phyloP scores from a whole-genome alignment of 1,284 basidiomycete species.

The Microbotryum intermedium region DNA sequence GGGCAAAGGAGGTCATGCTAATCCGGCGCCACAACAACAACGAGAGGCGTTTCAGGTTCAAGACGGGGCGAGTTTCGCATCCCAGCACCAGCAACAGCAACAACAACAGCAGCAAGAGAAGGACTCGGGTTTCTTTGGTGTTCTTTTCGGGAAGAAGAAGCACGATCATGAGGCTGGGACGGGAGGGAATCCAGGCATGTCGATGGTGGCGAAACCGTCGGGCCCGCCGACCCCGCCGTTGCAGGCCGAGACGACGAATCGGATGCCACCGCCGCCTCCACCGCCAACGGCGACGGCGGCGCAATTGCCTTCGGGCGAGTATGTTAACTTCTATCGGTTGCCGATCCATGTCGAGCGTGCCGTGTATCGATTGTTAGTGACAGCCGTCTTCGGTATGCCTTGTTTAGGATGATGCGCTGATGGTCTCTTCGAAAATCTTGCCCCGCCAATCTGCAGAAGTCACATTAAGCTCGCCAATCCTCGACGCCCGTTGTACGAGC shows the following conservation, averaged over 20 bases:
- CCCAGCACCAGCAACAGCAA: background rate
- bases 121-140: constrained; percentile 66
- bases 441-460: background rate
- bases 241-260: constrained; percentile 2
- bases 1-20: constrained; percentile 1
- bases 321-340: constrained; percentile 65
- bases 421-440: no score
- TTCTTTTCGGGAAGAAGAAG: constrained; percentile 75
- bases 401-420: no score
- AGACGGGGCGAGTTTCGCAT: constrained; percentile 2
- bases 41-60: no score
- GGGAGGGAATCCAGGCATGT: background rate
- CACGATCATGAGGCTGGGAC: constrained; percentile 50
- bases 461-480: constrained; percentile 99
- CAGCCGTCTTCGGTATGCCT: background rate
- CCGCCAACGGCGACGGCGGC: constrained; percentile 35
- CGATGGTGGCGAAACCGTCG: background rate
- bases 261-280: constrained; percentile 56
- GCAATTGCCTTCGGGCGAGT: constrained; percentile 46
- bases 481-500: constrained; percentile 88
- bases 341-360: constrained; percentile 97
- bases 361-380: constrained; percentile 74
- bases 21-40: no score
- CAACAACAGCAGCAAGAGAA: background rate
- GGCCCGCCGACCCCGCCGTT: background rate